phyloP scores from a whole-genome alignment of 2,329 filamentous ascomycete species.

The Lasiodiplodia theobromae region DNA sequence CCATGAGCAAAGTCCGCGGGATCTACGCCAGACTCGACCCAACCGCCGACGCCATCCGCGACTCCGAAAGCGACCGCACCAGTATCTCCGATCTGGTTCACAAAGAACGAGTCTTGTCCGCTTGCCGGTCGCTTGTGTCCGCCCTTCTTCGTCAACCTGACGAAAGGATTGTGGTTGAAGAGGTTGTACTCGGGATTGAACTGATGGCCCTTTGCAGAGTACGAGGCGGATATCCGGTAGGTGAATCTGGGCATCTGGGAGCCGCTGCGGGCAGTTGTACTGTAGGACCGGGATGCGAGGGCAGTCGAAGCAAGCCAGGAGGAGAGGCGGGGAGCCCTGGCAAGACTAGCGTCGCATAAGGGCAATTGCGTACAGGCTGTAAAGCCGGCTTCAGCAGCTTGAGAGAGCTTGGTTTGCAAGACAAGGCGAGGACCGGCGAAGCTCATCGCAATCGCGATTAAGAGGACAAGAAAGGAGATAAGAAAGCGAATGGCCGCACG shows the following conservation, averaged over 20 bases:
- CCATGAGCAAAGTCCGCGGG: conserved; percentile 95
- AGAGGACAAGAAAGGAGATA: conserved; percentile 28
- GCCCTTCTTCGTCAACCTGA: conserved; percentile 36
- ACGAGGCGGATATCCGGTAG: conserved; percentile 51
- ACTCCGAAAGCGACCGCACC: conserved; percentile 83
- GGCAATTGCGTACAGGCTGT: conserved; percentile 18
- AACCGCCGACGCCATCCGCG: conserved; percentile 94
- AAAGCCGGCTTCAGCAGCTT: conserved; percentile 26
- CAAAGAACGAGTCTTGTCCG: conserved; percentile 97
- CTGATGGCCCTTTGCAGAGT: conserved; percentile 48
- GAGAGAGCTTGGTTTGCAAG: conserved; percentile 22
- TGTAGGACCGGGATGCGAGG: conserved; percentile 7
- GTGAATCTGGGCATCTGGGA: conserved; percentile 37
- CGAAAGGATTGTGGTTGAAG: conserved; percentile 44
- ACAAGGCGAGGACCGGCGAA: conserved; percentile 26
- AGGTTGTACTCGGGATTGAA: conserved; percentile 47
- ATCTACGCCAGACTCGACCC: conserved; percentile 90
- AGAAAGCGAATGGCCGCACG: conserved; percentile 29
- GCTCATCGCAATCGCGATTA: conserved; percentile 30
- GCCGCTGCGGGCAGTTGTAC: conserved; percentile 30
- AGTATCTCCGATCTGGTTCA: conserved; percentile 75
- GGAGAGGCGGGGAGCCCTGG: neutral
- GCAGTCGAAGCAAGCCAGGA: conserved; percentile 11
- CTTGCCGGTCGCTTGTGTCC: conserved; percentile 69
- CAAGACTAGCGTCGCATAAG: conserved; percentile 17